Evolutionary conservation across 768 basidiomycete genomes (phyloP), one percentile per base, ranked within the genome.

Genomic region (Gautieria morchelliformis): DNA sequence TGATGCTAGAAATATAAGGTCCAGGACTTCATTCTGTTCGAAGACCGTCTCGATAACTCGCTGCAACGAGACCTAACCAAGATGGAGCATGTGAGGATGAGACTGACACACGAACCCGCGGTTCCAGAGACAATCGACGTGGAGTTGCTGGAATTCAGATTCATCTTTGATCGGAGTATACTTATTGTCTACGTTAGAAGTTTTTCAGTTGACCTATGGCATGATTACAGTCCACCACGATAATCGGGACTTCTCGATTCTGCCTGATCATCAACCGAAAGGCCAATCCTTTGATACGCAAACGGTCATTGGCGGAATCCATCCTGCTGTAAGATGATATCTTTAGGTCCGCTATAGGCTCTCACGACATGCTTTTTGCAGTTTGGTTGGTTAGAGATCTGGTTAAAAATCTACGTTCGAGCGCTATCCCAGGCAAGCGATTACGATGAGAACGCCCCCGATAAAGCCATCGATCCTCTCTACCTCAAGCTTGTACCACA

Each of bases 71-170:
- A 93, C 61, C 75, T 87, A 15, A 77, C 87, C 61, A 87, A 89
- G 66, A 71, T 93, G 62, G 92, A 95, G 66, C 83, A 92, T 64
- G 78, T 92, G 37, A 81, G 91, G 54, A 91, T 93, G 85, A 82
- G 87, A 19, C 71, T 92, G 12, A 72, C 84, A 1, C 86, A 90
- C 53, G 92, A 93, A 66, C 72, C 75, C 17, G 75, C 89, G 53
- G 80, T 74, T 46, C 75, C 84, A 8, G 87, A 90, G 60, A 71
- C 87, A 50, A 78, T 90, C 60, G 87, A 89, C 60, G 83, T 86
- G 79, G 89, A 92, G 65, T 75, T 92, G 33, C 85, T 89, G 58
- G 89, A 91, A 61, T 72, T 93, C 55, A 89, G 87, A 65, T 88
- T 91, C 65, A 81, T 89, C 65, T 86, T 89, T 64, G 84, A 89